Evolutionary conservation across 192 early-diverging fungal species (phyloP), one percentile per base, ranked within the genome.

Genomic region (Chytriomyces hyalinus): DNA sequence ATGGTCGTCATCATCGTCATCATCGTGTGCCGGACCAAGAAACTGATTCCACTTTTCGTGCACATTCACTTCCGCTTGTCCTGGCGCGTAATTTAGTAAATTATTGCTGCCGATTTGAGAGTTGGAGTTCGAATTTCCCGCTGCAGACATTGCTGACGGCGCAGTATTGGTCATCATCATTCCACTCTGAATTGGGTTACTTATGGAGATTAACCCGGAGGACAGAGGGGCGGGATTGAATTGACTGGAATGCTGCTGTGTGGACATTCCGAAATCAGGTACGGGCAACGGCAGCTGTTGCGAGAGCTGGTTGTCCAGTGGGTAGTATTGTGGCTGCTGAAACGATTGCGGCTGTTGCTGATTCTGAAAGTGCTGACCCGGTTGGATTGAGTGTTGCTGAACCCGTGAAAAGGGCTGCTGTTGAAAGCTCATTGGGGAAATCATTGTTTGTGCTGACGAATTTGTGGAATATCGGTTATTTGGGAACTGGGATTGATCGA

Each of bases 11-110:
- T 75, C 73, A 11, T 75, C 73, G 13, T 75, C 73, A 7, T 75
- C 73, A 17, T 26, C n/a, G 9, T 20, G 43, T 4, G 9, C 63
- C 1, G 43, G 9, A 9, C 22, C 63, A 49, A 75, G 36, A 43
- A 75, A 75, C 36, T 62, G n/a, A 28, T 47, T 47, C 73, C 73
- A 75, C 28, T 65, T 75, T 51, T 75, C 73, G 24, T 24, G 26
- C 3, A 57, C 51, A 20, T 66, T 64, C 73, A 64, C 22, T 22
- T 65, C 61, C 10, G n/a, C 43, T 36, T n/a, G 53, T n/a, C 15
- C 53, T n/a, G 53, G 15, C 17, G 63, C 26, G 20, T 65, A 28
- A 13, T 26, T 65, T 4, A 22, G 15, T 4, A 65, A 26, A 26
- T 43, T 65, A 26, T 63, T 46, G 44, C 61, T 61, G 57, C 36